Conservation (phyloP, 164 flowering plant genomes). For the Annona cherimola region DNA sequence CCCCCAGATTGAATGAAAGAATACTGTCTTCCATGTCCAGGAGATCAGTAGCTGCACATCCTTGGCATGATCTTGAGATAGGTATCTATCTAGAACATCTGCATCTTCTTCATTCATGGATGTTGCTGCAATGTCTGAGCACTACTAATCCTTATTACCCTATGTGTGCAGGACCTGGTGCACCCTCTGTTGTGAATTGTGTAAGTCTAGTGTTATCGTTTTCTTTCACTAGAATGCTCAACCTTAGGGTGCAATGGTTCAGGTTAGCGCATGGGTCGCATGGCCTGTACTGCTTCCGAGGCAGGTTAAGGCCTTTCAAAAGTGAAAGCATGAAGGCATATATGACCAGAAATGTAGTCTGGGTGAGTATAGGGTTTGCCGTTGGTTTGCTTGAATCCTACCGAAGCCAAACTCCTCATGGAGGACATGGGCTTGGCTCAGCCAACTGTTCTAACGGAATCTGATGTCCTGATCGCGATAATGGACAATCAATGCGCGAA, state of each 20-base stretch:
- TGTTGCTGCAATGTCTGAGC: neutral
- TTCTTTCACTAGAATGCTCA: neutral
- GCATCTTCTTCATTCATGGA: neutral
- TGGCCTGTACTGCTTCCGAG: neutral
- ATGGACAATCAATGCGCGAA: too few relatives aligned
- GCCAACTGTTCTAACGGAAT: too few relatives aligned
- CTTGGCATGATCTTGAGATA: conserved; percentile 85
- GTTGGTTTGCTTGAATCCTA: too few relatives aligned
- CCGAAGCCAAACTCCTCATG: too few relatives aligned
- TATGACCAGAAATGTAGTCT: too few relatives aligned
- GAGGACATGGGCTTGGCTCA: too few relatives aligned
- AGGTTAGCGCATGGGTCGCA: too few relatives aligned
- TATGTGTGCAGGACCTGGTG: conserved; percentile 53
- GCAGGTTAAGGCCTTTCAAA: neutral
- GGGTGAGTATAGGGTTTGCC: too few relatives aligned
- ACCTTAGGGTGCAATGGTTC: too few relatives aligned
- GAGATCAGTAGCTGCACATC: conserved; percentile 79
- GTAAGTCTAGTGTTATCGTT: conserved; percentile 22
- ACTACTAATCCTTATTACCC: neutral
- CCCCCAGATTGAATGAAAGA: conserved; percentile 58
- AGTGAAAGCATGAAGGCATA: too few relatives aligned
- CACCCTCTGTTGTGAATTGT: conserved; percentile 50
- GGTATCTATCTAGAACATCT: conserved; percentile 29
- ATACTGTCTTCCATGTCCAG: conserved; percentile 68
- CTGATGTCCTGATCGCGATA: too few relatives aligned